Evolutionary conservation across 345 rosid species (phyloP), one percentile per base, ranked within the genome.

Genomic region (Mallotus nudiflorus): DNA sequence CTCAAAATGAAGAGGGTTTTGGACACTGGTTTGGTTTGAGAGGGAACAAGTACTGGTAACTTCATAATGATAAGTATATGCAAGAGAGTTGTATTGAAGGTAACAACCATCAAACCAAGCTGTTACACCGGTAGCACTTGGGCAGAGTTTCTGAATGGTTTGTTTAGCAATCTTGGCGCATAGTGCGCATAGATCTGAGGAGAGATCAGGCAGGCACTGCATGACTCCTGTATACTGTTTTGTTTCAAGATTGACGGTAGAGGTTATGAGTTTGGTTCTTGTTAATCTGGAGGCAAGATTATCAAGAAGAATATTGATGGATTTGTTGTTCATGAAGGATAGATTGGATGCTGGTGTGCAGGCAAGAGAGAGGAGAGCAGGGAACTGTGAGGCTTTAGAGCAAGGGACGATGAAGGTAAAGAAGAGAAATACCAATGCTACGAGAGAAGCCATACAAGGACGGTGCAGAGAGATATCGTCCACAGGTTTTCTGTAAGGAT

Each of bases 111-210:
- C 53, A 49, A 49, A 49, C 53, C 53, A 49, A 49, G 53, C 53
- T 19, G 49, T 50, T 66, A 9, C 31, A 39, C 28, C 40, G 13
- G 10, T 19, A 19, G 68, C 28, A 18, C 28, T 29, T 16, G 57
- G 57, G 24, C 68, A 65, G 9, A 6, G 54, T 45, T 2, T 65
- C 12, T 9, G 33, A 48, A 42, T 8, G 68, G 51, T 65, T 48
- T 7, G 20, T 65, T 65, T 3, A 49, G 68, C 68, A 5, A 0
- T 65, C 8, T 65, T 22, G 68, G 28, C 55, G 13, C 68, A 49
- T 42, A 18, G 22, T 18, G 27, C 31, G 56, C 57, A 49, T 1
- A 39, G 24, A 15, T 37, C 6, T 31, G 10, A 28, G 27, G 10
- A 29, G 25, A 49, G 27, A 33, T 29, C 19, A 40, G 40, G 39